phyloP scores from a whole-genome alignment of 129 eudicot species.

The Flaveria ramosissima region DNA sequence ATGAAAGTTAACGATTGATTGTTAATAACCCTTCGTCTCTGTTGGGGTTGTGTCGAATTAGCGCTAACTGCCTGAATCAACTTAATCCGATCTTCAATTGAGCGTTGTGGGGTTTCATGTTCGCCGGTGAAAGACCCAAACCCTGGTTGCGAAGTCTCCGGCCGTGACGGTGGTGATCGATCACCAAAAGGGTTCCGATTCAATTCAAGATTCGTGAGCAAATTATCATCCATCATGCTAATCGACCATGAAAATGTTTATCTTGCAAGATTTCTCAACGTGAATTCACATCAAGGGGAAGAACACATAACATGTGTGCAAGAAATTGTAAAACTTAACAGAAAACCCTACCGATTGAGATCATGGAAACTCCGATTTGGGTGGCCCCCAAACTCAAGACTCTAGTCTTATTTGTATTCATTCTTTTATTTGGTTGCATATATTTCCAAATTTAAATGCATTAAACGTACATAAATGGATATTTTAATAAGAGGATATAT shows the following conservation, averaged over 20 bases:
- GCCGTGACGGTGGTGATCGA: not conserved
- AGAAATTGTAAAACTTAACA: too few relatives aligned
- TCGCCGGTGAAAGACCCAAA: constrained; percentile 32
- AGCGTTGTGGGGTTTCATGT: constrained; percentile 32
- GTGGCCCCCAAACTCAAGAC: too few relatives aligned
- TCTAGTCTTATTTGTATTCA: too few relatives aligned
- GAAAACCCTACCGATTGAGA: too few relatives aligned
- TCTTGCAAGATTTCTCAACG: not conserved
- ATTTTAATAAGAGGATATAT: too few relatives aligned
- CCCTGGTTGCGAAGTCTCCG: not conserved
- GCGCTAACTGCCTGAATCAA: constrained; percentile 49
- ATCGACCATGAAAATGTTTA: not conserved
- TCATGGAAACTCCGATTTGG: too few relatives aligned
- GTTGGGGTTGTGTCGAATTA: constrained; percentile 47
- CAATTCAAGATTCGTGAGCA: not conserved
- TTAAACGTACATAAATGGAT: too few relatives aligned
- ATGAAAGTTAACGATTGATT: too few relatives aligned
- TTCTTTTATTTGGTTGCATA: too few relatives aligned
- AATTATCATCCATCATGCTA: not conserved
- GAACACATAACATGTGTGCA: too few relatives aligned
- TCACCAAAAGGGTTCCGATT: not conserved
- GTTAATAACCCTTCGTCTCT: constrained; percentile 26
- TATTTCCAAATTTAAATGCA: too few relatives aligned
- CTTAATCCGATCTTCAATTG: constrained; percentile 54
- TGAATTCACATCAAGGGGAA: not conserved